Conservation (phyloP, 2,329 filamentous ascomycete species). For the Verticillium nubilum region DNA sequence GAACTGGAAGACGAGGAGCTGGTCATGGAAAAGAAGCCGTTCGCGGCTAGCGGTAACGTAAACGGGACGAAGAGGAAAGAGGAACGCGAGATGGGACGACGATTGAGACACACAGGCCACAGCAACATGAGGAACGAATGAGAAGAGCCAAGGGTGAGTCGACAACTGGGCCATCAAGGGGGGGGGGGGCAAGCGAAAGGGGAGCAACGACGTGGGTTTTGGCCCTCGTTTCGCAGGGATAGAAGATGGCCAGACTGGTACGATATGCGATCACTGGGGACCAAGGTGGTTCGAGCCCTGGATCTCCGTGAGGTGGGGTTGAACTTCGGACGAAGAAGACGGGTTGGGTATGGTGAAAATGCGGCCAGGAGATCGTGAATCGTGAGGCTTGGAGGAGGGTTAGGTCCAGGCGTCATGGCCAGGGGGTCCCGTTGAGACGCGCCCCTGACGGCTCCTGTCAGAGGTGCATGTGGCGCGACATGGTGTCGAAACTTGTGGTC, state of each 20-base stretch:
- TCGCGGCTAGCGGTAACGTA: neutral
- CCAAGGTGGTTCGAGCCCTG: neutral
- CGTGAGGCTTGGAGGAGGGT: neutral
- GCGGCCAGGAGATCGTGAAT: neutral
- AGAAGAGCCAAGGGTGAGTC: neutral
- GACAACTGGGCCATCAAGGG: neutral
- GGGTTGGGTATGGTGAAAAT: neutral
- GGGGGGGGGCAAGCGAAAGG: neutral
- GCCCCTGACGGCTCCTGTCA: slow-evolving; percentile 21
- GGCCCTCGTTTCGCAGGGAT: slow-evolving; percentile 2
- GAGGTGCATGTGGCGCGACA: slow-evolving; percentile 9
- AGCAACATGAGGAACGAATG: neutral
- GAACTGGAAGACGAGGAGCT: slow-evolving; percentile 4
- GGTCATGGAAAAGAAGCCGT: slow-evolving; percentile 5
- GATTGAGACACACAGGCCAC: neutral
- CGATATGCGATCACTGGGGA: slow-evolving; percentile 4
- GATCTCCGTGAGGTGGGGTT: neutral
- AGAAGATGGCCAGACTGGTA: slow-evolving; percentile 6
- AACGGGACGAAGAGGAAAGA: neutral
- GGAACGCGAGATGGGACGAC: slow-evolving; percentile 5
- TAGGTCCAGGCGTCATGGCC: neutral
- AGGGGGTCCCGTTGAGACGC: slow-evolving; percentile 19
- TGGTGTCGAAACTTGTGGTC: neutral
- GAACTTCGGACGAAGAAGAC: neutral
- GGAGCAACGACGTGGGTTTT: neutral